These are phyloP conservation scores for Karstenula rhodostoma DNA, from an alignment of 2,329 filamentous ascomycete genomes.

Conservation along the genomic window DNA sequence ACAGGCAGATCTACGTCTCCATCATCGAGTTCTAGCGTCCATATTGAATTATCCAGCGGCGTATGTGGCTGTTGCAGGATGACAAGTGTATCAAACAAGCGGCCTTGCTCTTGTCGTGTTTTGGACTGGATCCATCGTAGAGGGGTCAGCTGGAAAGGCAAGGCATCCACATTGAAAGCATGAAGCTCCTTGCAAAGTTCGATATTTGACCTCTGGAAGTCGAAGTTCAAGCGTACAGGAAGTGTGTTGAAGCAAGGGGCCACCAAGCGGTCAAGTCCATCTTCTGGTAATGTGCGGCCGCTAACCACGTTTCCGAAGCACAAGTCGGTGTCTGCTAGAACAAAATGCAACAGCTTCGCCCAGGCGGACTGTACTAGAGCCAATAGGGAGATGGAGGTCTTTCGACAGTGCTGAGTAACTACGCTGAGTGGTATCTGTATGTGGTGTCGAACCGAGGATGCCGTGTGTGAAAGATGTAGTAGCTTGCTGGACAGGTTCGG, in stretches of 20 bases:
- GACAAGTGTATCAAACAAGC: conserved; percentile 81
- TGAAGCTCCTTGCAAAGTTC: conserved; percentile 70
- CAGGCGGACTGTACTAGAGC: conserved; percentile 77
- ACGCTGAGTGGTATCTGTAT: conserved; percentile 33
- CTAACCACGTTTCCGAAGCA: conserved; percentile 90
- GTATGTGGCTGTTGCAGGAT: conserved; percentile 73
- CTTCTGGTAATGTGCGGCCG: conserved; percentile 73
- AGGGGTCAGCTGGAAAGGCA: conserved; percentile 78
- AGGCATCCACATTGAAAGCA: conserved; percentile 65
- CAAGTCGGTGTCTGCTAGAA: conserved; percentile 68
- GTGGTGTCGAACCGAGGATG: conserved; percentile 35
- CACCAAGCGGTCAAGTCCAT: conserved; percentile 75
- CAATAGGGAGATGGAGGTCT: conserved; percentile 58
- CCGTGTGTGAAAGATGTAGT: neutral
- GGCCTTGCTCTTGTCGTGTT: conserved; percentile 55
- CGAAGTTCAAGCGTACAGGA: conserved; percentile 70
- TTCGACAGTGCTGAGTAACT: conserved; percentile 32
- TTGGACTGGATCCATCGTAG: conserved; percentile 73
- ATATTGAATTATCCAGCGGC: conserved; percentile 57
- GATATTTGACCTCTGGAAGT: conserved; percentile 58
- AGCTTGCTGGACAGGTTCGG: conserved; percentile 42
- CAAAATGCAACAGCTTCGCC: conserved; percentile 68
- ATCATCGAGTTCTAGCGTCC: conserved; percentile 60
- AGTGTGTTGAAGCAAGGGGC: conserved; percentile 93
- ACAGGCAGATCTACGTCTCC: conserved; percentile 78